Base-by-base conservation (phyloP, 352 stramenopile species). In the Phytophthora cajani region DNA sequence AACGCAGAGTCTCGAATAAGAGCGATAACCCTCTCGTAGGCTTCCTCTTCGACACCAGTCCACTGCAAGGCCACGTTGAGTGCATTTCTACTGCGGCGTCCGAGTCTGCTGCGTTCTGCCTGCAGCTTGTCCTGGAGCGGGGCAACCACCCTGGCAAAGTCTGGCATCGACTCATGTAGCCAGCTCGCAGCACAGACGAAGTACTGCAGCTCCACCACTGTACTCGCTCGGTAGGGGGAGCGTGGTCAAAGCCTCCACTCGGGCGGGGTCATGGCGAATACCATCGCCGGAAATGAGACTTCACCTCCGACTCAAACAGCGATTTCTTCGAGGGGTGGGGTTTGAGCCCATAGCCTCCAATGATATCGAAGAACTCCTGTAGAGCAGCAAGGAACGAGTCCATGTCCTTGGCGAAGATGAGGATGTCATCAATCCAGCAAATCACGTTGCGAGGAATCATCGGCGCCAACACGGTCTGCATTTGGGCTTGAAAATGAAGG, bases 401-500 rank as follows among this genome's bases (percentile, higher is more conserved):
- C 25, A 44, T 52, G 21, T n/a, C 27, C 17, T 46, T 23, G 3
- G 59, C 59, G 27, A 65, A 77, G 8, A 72, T 14, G 7, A 78
- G 19, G 6, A 74, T 50, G 36, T 71, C 71, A 49, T 78, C 71
- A 11, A 75, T 60, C 64, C 65, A 78, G 10, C 71, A 58, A 16
- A 75, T n/a, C 40, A 51, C 23, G 5, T 58, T 36, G 11, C 61
- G 23, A 30, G 63, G 49, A n/a, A 78, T 58, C 50, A 78, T 49
- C 19, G 16, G 46, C 10, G 40, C 57, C 1, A 71, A 30, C 0
- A 27, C 2, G n/a, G 25, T 27, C 25, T 27, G 25, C 25, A 12
- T 38, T 44, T 54, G 46, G 5, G 9, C 17, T 44, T 74, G 44
- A 33, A 74, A 65, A 25, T 66, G 33, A 1, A 62, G 19, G 4